Evolutionary conservation across 306 rosid species (phyloP).

Genomic region (Dicorynia guianensis): DNA sequence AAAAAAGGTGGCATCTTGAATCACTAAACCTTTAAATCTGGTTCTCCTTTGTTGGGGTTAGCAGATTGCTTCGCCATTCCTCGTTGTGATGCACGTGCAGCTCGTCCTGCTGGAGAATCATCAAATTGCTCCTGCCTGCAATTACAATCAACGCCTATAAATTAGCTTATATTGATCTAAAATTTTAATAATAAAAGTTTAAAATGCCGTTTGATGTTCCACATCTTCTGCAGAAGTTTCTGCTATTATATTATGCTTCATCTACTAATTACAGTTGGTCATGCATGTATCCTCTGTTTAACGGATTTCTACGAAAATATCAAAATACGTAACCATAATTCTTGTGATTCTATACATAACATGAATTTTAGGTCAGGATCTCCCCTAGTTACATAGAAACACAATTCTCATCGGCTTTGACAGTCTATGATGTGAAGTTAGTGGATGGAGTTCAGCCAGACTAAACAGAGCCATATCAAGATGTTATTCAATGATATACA

Average conservation of each 20-base stretch:
- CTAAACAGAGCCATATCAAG: not conserved
- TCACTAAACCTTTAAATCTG: slow-evolving; percentile 65
- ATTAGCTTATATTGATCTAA: not conserved
- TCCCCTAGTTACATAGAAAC: not conserved
- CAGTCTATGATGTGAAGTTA: not conserved
- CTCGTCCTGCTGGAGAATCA: slow-evolving; percentile 75
- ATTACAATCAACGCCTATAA: slow-evolving; percentile 22
- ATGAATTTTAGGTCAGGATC: not conserved
- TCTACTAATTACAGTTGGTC: not conserved
- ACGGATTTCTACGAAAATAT: not conserved
- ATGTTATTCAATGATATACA: not conserved
- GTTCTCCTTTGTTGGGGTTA: slow-evolving; percentile 68
- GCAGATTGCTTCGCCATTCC: slow-evolving; percentile 72
- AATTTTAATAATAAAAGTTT: not conserved
- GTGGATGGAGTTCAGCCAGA: not conserved
- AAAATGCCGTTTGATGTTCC: not conserved
- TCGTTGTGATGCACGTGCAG: slow-evolving; percentile 73
- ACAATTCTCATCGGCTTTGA: slow-evolving; percentile 1
- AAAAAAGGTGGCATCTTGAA: slow-evolving; percentile 31
- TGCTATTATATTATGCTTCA: slow-evolving; percentile 1
- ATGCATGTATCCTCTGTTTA: slow-evolving; percentile 2
- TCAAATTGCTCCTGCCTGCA: slow-evolving; percentile 85
- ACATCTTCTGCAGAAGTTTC: not conserved
- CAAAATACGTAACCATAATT: not conserved
- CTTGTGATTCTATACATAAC: not conserved